phyloP scores from a whole-genome alignment of 306 rosid genomes.

The Echinosophora koreensis region DNA sequence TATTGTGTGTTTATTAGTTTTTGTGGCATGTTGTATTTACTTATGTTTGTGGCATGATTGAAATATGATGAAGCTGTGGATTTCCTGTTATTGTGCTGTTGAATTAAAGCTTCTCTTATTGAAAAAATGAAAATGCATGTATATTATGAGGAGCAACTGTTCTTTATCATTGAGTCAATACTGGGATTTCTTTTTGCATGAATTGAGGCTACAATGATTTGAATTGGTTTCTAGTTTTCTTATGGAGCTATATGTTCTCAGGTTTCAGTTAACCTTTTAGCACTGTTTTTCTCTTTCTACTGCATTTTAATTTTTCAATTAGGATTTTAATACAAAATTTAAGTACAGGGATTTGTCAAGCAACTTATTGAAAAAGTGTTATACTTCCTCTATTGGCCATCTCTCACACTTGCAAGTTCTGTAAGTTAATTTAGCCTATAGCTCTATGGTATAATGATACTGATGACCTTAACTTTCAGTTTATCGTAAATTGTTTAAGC shows the following conservation, averaged over 20 bases:
- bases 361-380: conserved; percentile 85
- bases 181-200: too few species aligned
- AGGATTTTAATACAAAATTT: conserved; percentile 37
- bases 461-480: conserved; percentile 10
- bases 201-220: background rate
- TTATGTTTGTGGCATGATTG: too few species aligned
- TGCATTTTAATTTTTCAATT: background rate
- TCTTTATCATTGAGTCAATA: too few species aligned
- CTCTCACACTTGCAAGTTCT: too few species aligned
- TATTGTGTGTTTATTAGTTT: too few species aligned
- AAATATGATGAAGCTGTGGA: too few species aligned
- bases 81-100: too few species aligned
- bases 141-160: too few species aligned
- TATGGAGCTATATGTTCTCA: background rate
- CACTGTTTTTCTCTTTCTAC: background rate
- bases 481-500: background rate
- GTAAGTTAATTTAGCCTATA: conserved; percentile 54
- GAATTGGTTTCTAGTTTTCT: conserved; percentile 12
- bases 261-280: too few species aligned
- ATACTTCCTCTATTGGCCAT: conserved; percentile 95
- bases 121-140: too few species aligned
- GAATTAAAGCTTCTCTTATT: too few species aligned
- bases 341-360: conserved; percentile 81
- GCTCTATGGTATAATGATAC: background rate
- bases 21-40: too few species aligned